Percentiles rank a stretch among this genome's conserved stretches.
phyloP scores from a whole-genome alignment of 1,139 yeast genomes.

The Cylindricascospora bacillispora region DNA sequence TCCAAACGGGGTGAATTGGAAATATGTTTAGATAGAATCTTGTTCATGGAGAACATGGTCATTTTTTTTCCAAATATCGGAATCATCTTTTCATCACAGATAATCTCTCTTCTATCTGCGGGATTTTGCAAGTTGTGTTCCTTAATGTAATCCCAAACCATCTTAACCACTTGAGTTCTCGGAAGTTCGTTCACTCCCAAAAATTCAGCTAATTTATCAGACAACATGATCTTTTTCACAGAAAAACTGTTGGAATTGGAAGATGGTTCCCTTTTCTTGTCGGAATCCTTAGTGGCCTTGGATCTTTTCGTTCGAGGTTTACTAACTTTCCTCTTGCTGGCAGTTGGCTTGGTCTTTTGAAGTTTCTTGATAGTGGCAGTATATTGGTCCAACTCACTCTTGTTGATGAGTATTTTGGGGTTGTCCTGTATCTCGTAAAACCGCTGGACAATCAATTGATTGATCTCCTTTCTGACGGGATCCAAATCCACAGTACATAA shows the following conservation, averaged over 20 bases:
- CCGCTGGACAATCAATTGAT: slow-evolving; percentile 47
- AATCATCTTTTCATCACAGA: slow-evolving; percentile 53
- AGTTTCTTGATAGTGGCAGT: slow-evolving; percentile 18
- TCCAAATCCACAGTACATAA: slow-evolving; percentile 47
- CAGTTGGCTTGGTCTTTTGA: slow-evolving; percentile 4
- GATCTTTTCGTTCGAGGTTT: slow-evolving; percentile 16
- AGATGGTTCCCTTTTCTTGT: slow-evolving; percentile 4
- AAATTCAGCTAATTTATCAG: slow-evolving; percentile 39
- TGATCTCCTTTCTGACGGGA: slow-evolving; percentile 43
- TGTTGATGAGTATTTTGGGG: slow-evolving; percentile 17
- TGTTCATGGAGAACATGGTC: slow-evolving; percentile 60
- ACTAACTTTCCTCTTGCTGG: slow-evolving; percentile 4
- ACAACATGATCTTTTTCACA: slow-evolving; percentile 27
- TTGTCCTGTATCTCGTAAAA: slow-evolving; percentile 35
- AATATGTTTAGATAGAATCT: slow-evolving; percentile 42
- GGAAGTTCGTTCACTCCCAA: slow-evolving; percentile 36
- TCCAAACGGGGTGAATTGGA: slow-evolving; percentile 15
- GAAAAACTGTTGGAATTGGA: slow-evolving; percentile 13
- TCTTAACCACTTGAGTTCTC: slow-evolving; percentile 62
- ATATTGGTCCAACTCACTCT: slow-evolving; percentile 17
- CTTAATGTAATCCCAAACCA: slow-evolving; percentile 64
- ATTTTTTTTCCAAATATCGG: slow-evolving; percentile 48
- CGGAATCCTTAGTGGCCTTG: slow-evolving; percentile 10
- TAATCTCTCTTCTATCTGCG: slow-evolving; percentile 47
- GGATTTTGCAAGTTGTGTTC: slow-evolving; percentile 56